Evolutionary conservation across 164 flowering plant species (phyloP).

Genomic region (Piper longum): DNA sequence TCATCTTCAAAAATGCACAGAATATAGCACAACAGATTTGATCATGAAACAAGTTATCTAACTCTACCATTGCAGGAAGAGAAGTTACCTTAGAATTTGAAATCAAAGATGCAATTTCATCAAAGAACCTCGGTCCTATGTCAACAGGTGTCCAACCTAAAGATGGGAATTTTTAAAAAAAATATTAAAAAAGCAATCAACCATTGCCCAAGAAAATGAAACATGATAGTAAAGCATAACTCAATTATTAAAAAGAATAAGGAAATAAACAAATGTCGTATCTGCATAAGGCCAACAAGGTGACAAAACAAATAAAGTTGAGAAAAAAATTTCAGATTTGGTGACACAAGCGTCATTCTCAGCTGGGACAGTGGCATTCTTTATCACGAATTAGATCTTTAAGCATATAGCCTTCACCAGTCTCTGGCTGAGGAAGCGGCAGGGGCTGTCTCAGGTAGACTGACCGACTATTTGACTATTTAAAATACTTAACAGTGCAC

Average conservation of each 20-base stretch:
- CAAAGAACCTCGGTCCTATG: slow-evolving; percentile 53
- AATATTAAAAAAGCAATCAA: no score
- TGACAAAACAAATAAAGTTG: background rate
- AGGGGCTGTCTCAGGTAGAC: no score
- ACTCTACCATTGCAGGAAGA: background rate
- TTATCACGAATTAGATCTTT: no score
- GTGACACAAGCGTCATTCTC: background rate
- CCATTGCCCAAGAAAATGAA: no score
- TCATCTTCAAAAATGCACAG: no score
- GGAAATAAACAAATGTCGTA: no score
- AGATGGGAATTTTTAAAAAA: slow-evolving; percentile 7
- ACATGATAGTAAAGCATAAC: no score
- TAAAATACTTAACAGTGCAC: background rate
- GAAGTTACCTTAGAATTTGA: slow-evolving; percentile 46
- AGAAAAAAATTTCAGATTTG: background rate
- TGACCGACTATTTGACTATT: background rate
- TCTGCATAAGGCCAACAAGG: background rate
- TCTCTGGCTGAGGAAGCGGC: no score
- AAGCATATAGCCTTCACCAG: no score
- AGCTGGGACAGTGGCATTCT: background rate
- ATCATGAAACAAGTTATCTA: background rate
- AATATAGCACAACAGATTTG: no score
- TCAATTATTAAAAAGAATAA: no score
- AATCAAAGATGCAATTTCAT: slow-evolving; percentile 42
- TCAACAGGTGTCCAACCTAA: slow-evolving; percentile 77